Evolutionary conservation across 2,329 filamentous ascomycete species (phyloP).

Genomic region (Penicillium vulpinum): DNA sequence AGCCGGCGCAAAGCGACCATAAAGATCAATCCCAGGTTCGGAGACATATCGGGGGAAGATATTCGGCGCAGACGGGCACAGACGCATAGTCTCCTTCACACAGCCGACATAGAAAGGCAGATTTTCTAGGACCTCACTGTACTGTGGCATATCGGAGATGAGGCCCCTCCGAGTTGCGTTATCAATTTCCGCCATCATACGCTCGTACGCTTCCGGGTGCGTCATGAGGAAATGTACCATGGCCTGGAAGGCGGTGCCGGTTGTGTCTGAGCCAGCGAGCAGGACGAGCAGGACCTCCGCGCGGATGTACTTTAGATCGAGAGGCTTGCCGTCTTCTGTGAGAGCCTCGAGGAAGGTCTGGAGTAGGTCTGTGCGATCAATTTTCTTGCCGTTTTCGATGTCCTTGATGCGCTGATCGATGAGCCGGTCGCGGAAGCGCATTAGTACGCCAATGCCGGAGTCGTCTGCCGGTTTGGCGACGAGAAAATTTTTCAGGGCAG

Average conservation of each 20-base stretch:
- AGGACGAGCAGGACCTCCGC: constrained; percentile 56
- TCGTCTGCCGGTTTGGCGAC: constrained; percentile 56
- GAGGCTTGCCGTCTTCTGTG: constrained; percentile 48
- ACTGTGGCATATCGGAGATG: constrained; percentile 40
- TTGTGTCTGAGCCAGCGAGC: constrained; percentile 56
- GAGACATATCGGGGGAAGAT: constrained; percentile 51
- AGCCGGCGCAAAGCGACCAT: constrained; percentile 42
- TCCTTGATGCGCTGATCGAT: constrained; percentile 52
- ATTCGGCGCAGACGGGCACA: constrained; percentile 54
- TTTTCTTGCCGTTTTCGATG: constrained; percentile 48
- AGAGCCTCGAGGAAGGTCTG: constrained; percentile 52
- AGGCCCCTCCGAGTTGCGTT: constrained; percentile 34
- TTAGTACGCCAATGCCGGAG: constrained; percentile 56
- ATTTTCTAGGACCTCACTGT: constrained; percentile 45
- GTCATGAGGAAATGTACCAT: constrained; percentile 48
- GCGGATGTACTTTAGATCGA: constrained; percentile 54
- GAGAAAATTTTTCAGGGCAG: constrained; percentile 54
- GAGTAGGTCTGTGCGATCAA: constrained; percentile 53
- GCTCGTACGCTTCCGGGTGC: constrained; percentile 44
- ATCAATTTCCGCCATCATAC: constrained; percentile 52
- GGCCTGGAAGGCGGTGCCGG: constrained; percentile 53
- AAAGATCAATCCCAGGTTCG: constrained; percentile 40
- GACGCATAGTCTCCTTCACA: constrained; percentile 53
- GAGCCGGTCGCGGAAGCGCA: constrained; percentile 59
- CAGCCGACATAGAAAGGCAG: constrained; percentile 54